These are phyloP conservation scores for Rossbeevera mucosa DNA, from an alignment of 768 basidiomycete genomes.

Conservation along the genomic window DNA sequence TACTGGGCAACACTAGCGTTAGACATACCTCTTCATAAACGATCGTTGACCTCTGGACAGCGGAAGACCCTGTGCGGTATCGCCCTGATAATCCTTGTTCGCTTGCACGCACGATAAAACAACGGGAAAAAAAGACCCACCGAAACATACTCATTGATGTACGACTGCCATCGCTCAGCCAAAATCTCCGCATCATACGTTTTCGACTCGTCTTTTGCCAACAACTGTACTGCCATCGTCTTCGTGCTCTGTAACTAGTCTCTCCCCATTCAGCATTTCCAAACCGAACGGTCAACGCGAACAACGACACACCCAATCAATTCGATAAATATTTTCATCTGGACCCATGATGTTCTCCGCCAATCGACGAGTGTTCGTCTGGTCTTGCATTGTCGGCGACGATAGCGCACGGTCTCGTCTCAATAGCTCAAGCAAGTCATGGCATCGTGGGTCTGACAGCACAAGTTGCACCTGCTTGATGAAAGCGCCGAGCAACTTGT, in stretches of 20 bases:
- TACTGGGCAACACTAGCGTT: not conserved
- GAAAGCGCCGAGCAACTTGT: conserved; percentile 82
- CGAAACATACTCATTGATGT: conserved; percentile 72
- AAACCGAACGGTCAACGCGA: not conserved
- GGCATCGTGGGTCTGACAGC: conserved; percentile 63
- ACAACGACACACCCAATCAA: conserved; percentile 63
- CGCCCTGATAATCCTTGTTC: conserved; percentile 38
- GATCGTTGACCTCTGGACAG: conserved; percentile 47
- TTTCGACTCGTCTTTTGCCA: conserved; percentile 74
- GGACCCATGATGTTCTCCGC: conserved; percentile 69
- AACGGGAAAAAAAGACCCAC: conserved; percentile 33
- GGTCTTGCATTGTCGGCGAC: conserved; percentile 64
- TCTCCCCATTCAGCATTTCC: not conserved
- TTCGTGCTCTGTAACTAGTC: conserved; percentile 59
- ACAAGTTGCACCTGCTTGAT: conserved; percentile 88
- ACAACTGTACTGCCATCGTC: conserved; percentile 65
- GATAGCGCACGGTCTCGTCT: conserved; percentile 61
- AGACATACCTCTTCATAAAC: conserved; percentile 60
- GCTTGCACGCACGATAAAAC: not conserved
- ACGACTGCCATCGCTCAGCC: conserved; percentile 74
- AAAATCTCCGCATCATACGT: conserved; percentile 73
- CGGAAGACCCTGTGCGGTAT: conserved; percentile 52
- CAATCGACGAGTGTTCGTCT: conserved; percentile 59
- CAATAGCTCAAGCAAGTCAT: conserved; percentile 66
- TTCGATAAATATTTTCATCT: conserved; percentile 74